Percentiles rank a stretch among this genome's conserved stretches.
Evolutionary conservation across 306 rosid species (phyloP).

Genomic region (Macrotyloma uniflorum): DNA sequence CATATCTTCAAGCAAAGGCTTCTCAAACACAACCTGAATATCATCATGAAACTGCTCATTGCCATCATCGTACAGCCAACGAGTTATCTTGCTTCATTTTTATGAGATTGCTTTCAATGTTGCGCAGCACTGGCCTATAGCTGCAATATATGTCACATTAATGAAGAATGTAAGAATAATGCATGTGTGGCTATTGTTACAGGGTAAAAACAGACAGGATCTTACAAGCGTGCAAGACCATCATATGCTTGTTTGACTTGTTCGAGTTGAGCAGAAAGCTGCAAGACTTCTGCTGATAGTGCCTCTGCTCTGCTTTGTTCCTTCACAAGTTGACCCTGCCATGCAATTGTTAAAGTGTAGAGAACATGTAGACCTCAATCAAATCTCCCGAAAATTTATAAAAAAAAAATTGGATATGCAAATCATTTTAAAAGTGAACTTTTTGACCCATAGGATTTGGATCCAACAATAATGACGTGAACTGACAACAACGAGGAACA

Average conservation of each 20-base stretch:
- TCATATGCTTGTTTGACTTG: slow-evolving; percentile 84
- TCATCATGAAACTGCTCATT: slow-evolving; percentile 3
- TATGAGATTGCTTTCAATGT: slow-evolving; percentile 73
- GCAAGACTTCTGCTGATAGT: slow-evolving; percentile 84
- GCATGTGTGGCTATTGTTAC: neutral
- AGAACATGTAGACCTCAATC: slow-evolving; percentile 22
- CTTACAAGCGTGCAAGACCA: slow-evolving; percentile 77
- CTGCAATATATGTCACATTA: slow-evolving; percentile 54
- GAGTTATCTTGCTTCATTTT: slow-evolving; percentile 85
- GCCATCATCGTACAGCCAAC: slow-evolving; percentile 49
- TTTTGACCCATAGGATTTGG: slow-evolving; percentile 2
- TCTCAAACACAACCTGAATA: slow-evolving; percentile 24
- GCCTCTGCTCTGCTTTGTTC: slow-evolving; percentile 89
- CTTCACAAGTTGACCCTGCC: slow-evolving; percentile 74
- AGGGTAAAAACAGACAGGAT: slow-evolving; percentile 5
- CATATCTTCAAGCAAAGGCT: slow-evolving; percentile 24
- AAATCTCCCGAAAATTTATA: slow-evolving; percentile 25
- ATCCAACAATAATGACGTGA: slow-evolving; percentile 11
- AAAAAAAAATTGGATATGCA: slow-evolving; percentile 5
- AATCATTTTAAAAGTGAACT: neutral
- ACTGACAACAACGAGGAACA: slow-evolving; percentile 25
- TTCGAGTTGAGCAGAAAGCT: slow-evolving; percentile 86
- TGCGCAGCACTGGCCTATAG: slow-evolving; percentile 83
- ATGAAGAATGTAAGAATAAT: slow-evolving; percentile 12
- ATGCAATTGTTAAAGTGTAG: slow-evolving; percentile 18